Evolutionary conservation across 495 filamentous ascomycete genomes (phyloP).

Genomic region (Tetracladium setigerum): DNA sequence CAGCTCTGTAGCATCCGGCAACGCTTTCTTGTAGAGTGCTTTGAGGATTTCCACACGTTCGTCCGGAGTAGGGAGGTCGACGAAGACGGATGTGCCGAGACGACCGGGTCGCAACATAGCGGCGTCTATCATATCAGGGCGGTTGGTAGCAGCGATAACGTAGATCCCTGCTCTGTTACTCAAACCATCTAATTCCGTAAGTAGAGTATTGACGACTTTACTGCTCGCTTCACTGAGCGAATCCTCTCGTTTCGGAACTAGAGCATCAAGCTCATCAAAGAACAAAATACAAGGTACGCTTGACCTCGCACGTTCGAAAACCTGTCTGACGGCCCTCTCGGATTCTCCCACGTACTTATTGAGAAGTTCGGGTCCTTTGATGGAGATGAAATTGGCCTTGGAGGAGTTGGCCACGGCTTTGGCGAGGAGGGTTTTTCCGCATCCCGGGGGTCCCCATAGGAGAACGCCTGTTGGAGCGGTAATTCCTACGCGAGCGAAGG

Average conservation of each 20-base stretch:
- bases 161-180: conserved; percentile 79
- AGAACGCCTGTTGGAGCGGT: conserved; percentile 84
- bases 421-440: conserved; percentile 92
- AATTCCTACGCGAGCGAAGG: conserved; percentile 76
- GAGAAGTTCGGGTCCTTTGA: conserved; percentile 89
- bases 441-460: conserved; percentile 94
- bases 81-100: conserved; percentile 81
- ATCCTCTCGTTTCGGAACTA: conserved; percentile 80
- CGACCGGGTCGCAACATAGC: conserved; percentile 92
- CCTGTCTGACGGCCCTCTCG: conserved; percentile 85
- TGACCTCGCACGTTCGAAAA: conserved; percentile 82
- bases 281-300: conserved; percentile 91
- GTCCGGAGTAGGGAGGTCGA: conserved; percentile 71
- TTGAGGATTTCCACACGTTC: conserved; percentile 82
- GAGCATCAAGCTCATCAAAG: conserved; percentile 94
- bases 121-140: conserved; percentile 92
- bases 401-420: conserved; percentile 96
- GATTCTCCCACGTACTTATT: conserved; percentile 97
- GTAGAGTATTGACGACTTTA: conserved; percentile 88
- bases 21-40: conserved; percentile 63
- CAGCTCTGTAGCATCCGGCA: conserved; percentile 23
- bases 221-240: conserved; percentile 74
- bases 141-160: conserved; percentile 89
- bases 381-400: conserved; percentile 94
- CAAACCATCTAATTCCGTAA: conserved; percentile 93